Evolutionary conservation across 768 basidiomycete genomes (phyloP).

Genomic region (Paxillus involutus): DNA sequence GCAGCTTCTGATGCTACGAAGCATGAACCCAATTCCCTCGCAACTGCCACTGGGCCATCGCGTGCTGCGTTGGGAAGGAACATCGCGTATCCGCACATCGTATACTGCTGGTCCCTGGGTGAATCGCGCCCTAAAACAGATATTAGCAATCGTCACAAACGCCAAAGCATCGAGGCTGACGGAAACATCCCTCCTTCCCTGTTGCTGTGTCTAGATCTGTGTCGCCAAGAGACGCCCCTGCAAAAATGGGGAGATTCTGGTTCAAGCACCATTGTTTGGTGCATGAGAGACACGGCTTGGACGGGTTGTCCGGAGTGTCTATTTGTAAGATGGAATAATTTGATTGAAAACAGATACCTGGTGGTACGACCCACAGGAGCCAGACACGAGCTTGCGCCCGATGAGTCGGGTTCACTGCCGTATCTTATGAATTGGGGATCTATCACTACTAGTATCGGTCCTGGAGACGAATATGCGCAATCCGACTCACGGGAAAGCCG

Average conservation of each 20-base stretch:
- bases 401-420: too few relatives aligned
- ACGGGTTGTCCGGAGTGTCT: slow-evolving; percentile 77
- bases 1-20: too few relatives aligned
- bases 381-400: too few relatives aligned
- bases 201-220: slow-evolving; percentile 91
- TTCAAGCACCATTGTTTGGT: slow-evolving; percentile 96
- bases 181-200: slow-evolving; percentile 95
- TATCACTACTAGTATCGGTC: too few relatives aligned
- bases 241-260: slow-evolving; percentile 84
- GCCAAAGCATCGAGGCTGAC: slow-evolving; percentile 53
- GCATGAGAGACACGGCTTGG: slow-evolving; percentile 89
- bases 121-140: slow-evolving; percentile 79
- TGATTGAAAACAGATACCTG: slow-evolving; percentile 88
- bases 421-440: too few relatives aligned
- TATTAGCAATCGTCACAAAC: slow-evolving; percentile 27
- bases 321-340: slow-evolving; percentile 87
- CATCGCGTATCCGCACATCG: too few relatives aligned
- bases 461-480: too few relatives aligned
- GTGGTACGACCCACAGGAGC: slow-evolving; percentile 1
- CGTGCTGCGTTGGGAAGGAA: too few relatives aligned
- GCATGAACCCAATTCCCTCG: too few relatives aligned
- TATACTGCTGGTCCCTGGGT: slow-evolving; percentile 74
- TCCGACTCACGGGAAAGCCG: too few relatives aligned
- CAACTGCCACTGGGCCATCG: too few relatives aligned
- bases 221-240: slow-evolving; percentile 78